Conservation (phyloP, 2,329 filamentous ascomycete genomes). For the Aureobasidium sp. region DNA sequence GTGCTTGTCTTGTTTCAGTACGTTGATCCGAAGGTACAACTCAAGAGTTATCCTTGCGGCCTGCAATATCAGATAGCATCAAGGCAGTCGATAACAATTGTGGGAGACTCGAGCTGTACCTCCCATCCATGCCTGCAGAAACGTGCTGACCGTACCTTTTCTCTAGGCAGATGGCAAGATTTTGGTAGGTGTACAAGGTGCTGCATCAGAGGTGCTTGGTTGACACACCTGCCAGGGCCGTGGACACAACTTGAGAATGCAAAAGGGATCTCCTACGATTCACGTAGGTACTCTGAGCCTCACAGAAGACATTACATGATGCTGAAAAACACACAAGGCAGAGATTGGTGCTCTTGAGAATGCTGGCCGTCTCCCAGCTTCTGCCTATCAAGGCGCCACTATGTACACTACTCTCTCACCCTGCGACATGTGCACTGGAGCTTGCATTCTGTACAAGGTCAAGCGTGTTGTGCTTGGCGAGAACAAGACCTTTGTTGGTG, state of each 20-base stretch:
- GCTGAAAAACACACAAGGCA: constrained; percentile 40
- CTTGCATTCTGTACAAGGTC: constrained; percentile 67
- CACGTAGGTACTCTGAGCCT: constrained; percentile 44
- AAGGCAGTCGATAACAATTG: too few relatives aligned
- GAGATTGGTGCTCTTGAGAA: constrained; percentile 70
- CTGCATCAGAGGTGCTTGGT: not conserved
- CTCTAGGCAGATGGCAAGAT: constrained; percentile 53
- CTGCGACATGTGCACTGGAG: constrained; percentile 75
- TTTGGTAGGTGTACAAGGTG: constrained; percentile 27
- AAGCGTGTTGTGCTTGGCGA: constrained; percentile 67
- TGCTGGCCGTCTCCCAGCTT: constrained; percentile 61
- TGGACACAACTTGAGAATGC: constrained; percentile 68
- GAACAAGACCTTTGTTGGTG: constrained; percentile 65
- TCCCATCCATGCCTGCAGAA: not conserved
- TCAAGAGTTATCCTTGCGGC: not conserved
- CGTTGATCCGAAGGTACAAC: not conserved
- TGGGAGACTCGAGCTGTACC: not conserved
- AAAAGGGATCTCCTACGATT: constrained; percentile 60
- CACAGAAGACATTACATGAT: not conserved
- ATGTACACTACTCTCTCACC: constrained; percentile 77
- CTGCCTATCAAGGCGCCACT: constrained; percentile 49
- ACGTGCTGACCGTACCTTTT: not conserved
- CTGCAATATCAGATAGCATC: constrained; percentile 25
- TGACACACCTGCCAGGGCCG: constrained; percentile 35
- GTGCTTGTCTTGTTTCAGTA: constrained; percentile 47